Conservation (phyloP, 257 asterid species). For the Solanum appendiculatum region DNA sequence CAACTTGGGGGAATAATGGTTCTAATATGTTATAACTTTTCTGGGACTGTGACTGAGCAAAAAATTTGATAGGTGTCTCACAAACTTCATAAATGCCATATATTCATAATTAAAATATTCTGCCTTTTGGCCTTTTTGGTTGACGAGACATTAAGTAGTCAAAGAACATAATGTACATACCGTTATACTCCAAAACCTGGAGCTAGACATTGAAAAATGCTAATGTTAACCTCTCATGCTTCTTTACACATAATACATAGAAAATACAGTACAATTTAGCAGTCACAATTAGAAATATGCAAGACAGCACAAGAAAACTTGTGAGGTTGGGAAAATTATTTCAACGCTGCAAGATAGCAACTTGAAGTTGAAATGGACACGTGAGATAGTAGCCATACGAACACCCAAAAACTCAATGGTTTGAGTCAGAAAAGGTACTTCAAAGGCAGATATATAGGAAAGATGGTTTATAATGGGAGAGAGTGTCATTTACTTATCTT, state of each 20-base stretch:
- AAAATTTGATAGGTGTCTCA: neutral
- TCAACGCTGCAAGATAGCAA: neutral
- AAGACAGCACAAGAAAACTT: neutral
- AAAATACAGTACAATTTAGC: neutral
- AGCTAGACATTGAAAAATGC: neutral
- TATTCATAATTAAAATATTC: neutral
- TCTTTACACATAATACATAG: neutral
- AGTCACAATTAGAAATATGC: neutral
- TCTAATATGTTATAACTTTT: neutral
- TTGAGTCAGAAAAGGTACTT: neutral
- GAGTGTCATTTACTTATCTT: neutral
- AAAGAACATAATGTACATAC: neutral
- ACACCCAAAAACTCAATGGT: neutral
- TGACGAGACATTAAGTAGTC: neutral
- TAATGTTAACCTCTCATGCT: neutral
- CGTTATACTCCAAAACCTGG: neutral
- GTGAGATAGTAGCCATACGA: neutral
- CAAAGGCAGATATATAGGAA: neutral
- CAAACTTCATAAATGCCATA: neutral
- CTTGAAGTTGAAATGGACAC: neutral
- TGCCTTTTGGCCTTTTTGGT: neutral
- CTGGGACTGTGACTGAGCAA: neutral
- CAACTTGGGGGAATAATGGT: neutral
- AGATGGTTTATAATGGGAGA: neutral
- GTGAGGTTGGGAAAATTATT: neutral